phyloP scores from a whole-genome alignment of 352 stramenopile species.

The Pilasporangium apinafurcum region DNA sequence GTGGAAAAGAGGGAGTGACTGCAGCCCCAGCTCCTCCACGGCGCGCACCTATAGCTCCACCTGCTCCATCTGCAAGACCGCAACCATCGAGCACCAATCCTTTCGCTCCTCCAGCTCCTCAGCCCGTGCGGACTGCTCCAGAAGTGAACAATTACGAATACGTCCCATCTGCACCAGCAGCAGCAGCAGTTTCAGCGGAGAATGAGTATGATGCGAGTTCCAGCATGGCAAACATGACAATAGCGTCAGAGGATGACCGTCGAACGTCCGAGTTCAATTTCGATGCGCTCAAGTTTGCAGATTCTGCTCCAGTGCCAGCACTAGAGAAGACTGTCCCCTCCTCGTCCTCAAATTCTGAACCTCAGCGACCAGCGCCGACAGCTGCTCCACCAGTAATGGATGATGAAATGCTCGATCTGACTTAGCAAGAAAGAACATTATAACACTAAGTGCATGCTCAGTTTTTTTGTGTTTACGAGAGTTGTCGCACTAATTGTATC shows the following conservation, averaged over 20 bases:
- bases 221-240: slow-evolving; percentile 7
- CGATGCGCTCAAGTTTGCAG: slow-evolving; percentile 57
- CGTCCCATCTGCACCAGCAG: neutral
- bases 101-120: slow-evolving; percentile 7
- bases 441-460: neutral
- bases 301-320: slow-evolving; percentile 39
- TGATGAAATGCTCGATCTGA: slow-evolving; percentile 72
- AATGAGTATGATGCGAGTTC: neutral
- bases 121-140: slow-evolving; percentile 3
- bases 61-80: too few species aligned
- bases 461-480: slow-evolving; percentile 21
- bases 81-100: slow-evolving; percentile 1
- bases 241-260: slow-evolving; percentile 10
- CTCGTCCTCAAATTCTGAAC: too few species aligned
- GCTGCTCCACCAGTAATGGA: slow-evolving; percentile 17
- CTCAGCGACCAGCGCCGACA: slow-evolving; percentile 4
- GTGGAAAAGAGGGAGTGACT: slow-evolving; percentile 1
- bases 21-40: neutral
- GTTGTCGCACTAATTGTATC: slow-evolving; percentile 51
- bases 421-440: slow-evolving; percentile 23
- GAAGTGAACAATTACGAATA: slow-evolving; percentile 1
- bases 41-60: slow-evolving; percentile 2
- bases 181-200: neutral
- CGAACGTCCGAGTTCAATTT: slow-evolving; percentile 45
- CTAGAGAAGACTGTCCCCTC: too few species aligned